phyloP scores from a whole-genome alignment of 2,329 filamentous ascomycete species.

The Ceratocystis papillata region DNA sequence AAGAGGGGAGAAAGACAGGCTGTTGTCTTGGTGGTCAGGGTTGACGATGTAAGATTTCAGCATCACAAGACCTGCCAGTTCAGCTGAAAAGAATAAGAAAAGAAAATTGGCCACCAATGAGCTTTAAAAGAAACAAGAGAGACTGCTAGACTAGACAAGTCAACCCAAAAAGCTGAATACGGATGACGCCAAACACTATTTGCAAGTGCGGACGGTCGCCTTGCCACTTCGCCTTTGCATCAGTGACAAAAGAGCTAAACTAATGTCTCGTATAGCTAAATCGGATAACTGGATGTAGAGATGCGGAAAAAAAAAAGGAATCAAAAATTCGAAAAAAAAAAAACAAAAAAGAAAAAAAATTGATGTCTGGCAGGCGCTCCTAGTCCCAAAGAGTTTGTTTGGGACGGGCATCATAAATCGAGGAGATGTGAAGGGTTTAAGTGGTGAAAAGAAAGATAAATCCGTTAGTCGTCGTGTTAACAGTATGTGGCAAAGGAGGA shows the following conservation, averaged over 20 bases:
- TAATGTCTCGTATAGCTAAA: not conserved
- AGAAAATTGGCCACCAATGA: not conserved
- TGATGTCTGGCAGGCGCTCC: not conserved
- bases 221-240: not conserved
- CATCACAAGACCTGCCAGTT: conserved; percentile 5
- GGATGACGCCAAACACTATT: not conserved
- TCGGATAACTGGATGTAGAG: not conserved
- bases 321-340: not conserved
- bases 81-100: not conserved
- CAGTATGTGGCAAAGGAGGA: not conserved
- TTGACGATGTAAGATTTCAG: not conserved
- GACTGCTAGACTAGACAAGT: not conserved
- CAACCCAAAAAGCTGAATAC: not conserved
- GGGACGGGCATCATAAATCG: conserved; percentile 9
- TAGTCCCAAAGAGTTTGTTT: not conserved
- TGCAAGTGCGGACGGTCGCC: not conserved
- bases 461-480: conserved; percentile 15
- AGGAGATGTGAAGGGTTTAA: not conserved
- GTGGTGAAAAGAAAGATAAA: conserved; percentile 5
- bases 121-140: conserved; percentile 11
- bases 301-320: not conserved
- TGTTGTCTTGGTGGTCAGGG: not conserved
- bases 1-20: not conserved
- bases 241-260: not conserved
- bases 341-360: not conserved